Evolutionary conservation across 306 rosid species (phyloP).

Genomic region (Coriaria nepalensis): DNA sequence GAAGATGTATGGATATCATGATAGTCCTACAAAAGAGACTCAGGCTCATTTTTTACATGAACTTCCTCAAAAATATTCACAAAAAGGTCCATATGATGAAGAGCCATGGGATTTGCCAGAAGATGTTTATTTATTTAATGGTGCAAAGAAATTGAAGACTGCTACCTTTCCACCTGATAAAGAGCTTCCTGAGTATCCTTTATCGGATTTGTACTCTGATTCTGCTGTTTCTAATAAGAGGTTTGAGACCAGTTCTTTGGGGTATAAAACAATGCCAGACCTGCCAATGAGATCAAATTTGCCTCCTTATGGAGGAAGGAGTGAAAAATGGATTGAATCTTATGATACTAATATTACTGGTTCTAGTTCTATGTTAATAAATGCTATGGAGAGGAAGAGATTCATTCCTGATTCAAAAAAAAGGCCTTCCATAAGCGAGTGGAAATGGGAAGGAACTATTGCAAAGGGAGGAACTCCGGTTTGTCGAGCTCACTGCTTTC

Average conservation of each 20-base stretch:
- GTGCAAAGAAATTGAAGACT: slow-evolving; percentile 54
- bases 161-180: slow-evolving; percentile 38
- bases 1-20: slow-evolving; percentile 36
- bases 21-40: slow-evolving; percentile 56
- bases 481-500: slow-evolving; percentile 96
- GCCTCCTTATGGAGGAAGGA: slow-evolving; percentile 37
- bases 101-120: slow-evolving; percentile 54
- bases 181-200: slow-evolving; percentile 77
- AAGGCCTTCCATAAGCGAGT: slow-evolving; percentile 50
- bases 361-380: slow-evolving; percentile 33
- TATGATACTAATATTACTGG: slow-evolving; percentile 43
- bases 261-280: slow-evolving; percentile 44
- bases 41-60: slow-evolving; percentile 26
- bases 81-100: slow-evolving; percentile 38
- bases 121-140: slow-evolving; percentile 36
- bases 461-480: slow-evolving; percentile 98
- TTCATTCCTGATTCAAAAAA: slow-evolving; percentile 53
- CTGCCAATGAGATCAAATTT: slow-evolving; percentile 27
- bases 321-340: slow-evolving; percentile 53
- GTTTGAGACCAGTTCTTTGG: slow-evolving; percentile 37
- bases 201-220: slow-evolving; percentile 36
- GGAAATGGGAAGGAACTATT: slow-evolving; percentile 99
- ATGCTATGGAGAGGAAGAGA: slow-evolving; percentile 41
- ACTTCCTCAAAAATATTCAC: slow-evolving; percentile 38
- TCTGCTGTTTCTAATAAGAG: slow-evolving; percentile 33